phyloP scores from a whole-genome alignment of 2,329 filamentous ascomycete species.

The Ophiosphaerella korrae region DNA sequence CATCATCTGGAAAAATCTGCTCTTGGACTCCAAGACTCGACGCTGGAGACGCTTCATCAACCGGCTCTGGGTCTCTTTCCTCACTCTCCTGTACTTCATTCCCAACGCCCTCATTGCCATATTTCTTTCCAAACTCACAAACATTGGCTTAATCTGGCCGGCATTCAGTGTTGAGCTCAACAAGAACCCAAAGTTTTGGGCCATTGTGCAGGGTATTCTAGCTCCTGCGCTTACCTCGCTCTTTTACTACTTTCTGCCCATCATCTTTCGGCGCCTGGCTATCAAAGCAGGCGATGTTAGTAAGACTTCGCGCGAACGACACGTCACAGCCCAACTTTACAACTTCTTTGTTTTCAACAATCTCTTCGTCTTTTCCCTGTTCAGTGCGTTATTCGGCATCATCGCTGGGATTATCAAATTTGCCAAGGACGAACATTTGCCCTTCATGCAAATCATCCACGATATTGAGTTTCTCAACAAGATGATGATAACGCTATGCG shows the following conservation, averaged over 20 bases:
- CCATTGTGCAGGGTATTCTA: slow-evolving; percentile 87
- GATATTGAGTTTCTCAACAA: slow-evolving; percentile 66
- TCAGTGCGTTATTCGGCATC: slow-evolving; percentile 80
- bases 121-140: slow-evolving; percentile 84
- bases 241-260: slow-evolving; percentile 84
- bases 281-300: slow-evolving; percentile 85
- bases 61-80: slow-evolving; percentile 77
- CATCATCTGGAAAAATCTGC: slow-evolving; percentile 94
- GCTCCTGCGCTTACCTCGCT: slow-evolving; percentile 86
- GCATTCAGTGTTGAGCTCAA: slow-evolving; percentile 71
- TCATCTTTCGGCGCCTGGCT: slow-evolving; percentile 86
- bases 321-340: slow-evolving; percentile 89
- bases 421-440: slow-evolving; percentile 59
- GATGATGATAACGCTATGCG: slow-evolving; percentile 76
- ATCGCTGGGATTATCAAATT: slow-evolving; percentile 66
- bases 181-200: slow-evolving; percentile 72
- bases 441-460: slow-evolving; percentile 68
- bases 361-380: slow-evolving; percentile 88
- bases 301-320: slow-evolving; percentile 88
- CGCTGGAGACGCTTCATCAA: slow-evolving; percentile 77
- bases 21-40: slow-evolving; percentile 69
- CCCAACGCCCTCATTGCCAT: slow-evolving; percentile 95
- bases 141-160: slow-evolving; percentile 80
- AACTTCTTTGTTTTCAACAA: slow-evolving; percentile 99
- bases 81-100: slow-evolving; percentile 86